These are phyloP conservation scores for Linum lewisii DNA, from an alignment of 345 rosid genomes.

Conservation along the genomic window DNA sequence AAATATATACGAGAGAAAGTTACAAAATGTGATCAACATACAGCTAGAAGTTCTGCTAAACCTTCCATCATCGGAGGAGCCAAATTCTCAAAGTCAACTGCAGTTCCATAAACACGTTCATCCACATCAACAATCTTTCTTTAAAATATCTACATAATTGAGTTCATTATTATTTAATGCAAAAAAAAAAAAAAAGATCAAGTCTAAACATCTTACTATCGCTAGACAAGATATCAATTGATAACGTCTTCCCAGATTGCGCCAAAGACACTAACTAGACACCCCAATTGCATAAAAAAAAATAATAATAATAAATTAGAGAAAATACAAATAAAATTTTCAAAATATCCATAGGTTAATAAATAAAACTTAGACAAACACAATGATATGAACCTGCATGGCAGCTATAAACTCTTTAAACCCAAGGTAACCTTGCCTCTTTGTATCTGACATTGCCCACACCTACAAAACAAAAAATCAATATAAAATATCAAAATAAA, in stretches of 20 bases:
- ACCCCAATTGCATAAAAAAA: too few species aligned
- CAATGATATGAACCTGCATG: slow-evolving; percentile 58
- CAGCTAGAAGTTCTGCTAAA: slow-evolving; percentile 42
- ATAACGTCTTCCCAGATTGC: slow-evolving; percentile 55
- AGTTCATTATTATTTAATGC: neutral
- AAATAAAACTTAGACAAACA: too few species aligned
- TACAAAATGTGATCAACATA: slow-evolving; percentile 20
- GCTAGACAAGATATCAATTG: slow-evolving; percentile 37
- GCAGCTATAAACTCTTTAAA: slow-evolving; percentile 59
- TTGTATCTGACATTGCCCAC: slow-evolving; percentile 92
- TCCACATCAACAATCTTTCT: too few species aligned
- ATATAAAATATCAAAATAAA: slow-evolving; percentile 2
- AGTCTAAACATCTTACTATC: slow-evolving; percentile 28
- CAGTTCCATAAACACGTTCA: neutral
- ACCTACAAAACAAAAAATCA: slow-evolving; percentile 37
- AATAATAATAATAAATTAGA: slow-evolving; percentile 13
- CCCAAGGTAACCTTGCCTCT: slow-evolving; percentile 77
- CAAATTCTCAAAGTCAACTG: slow-evolving; percentile 56
- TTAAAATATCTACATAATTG: neutral
- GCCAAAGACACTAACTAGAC: slow-evolving; percentile 72
- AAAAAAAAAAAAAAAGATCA: too few species aligned
- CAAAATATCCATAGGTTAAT: neutral
- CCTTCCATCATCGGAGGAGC: slow-evolving; percentile 72
- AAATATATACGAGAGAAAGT: neutral
- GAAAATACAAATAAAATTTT: neutral